A percentile compares a stretch with the other conserved stretches of the same genome.
Conservation (phyloP, 1,139 yeast genomes). For the Debaryomyces singareniensis region DNA sequence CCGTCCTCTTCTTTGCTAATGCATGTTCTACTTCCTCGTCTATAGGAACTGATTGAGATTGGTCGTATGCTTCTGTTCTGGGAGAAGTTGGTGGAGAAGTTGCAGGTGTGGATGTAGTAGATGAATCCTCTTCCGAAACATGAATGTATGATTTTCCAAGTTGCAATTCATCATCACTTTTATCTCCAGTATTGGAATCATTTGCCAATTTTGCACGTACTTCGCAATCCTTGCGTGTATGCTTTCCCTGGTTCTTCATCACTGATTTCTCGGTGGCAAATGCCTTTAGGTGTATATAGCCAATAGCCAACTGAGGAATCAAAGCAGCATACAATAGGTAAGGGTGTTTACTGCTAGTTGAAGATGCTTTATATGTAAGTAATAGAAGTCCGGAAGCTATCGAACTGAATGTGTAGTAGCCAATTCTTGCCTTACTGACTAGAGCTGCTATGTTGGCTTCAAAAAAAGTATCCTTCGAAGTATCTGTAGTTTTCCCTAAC, state of each 20-base stretch:
- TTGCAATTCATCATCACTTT: constrained; percentile 24
- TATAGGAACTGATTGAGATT: constrained; percentile 16
- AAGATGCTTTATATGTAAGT: constrained; percentile 37
- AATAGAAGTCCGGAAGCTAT: constrained; percentile 34
- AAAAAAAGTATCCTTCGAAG: constrained; percentile 5
- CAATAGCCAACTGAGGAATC: constrained; percentile 35
- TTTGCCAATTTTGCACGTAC: background rate
- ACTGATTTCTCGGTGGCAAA: constrained; percentile 13
- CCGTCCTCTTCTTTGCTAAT: constrained; percentile 34
- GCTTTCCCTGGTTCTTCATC: constrained; percentile 4
- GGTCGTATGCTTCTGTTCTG: constrained; percentile 10
- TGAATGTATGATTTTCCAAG: constrained; percentile 47
- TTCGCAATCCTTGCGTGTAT: background rate
- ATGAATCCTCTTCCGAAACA: constrained; percentile 40
- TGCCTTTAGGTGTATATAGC: constrained; percentile 17
- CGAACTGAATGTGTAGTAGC: constrained; percentile 28
- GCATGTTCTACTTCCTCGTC: constrained; percentile 39
- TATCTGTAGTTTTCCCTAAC: constrained; percentile 12
- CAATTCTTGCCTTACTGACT: constrained; percentile 20
- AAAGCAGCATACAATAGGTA: constrained; percentile 51
- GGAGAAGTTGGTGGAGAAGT: constrained; percentile 29
- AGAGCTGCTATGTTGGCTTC: constrained; percentile 11
- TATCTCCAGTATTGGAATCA: constrained; percentile 7
- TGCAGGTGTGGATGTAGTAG: constrained; percentile 24
- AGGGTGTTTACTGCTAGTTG: constrained; percentile 45